phyloP scores from a whole-genome alignment of 306 rosid genomes.

The Trifolium subterraneum region DNA sequence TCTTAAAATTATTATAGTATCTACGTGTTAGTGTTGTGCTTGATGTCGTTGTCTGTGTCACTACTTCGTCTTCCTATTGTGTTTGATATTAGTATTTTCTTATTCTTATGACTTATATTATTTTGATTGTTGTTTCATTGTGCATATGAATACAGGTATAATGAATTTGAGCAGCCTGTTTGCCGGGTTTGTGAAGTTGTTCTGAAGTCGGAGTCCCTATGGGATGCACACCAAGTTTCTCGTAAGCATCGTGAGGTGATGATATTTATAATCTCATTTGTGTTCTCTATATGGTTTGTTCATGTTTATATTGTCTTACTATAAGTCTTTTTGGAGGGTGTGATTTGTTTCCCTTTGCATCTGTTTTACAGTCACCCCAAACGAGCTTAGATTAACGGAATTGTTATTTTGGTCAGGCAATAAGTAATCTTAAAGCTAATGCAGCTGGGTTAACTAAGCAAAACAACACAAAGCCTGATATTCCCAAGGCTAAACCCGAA shows the following conservation, averaged over 20 bases:
- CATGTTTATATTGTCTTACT: neutral
- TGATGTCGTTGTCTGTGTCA: too few species aligned
- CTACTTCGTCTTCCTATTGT: too few species aligned
- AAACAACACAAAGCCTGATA: constrained; percentile 55
- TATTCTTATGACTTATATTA: neutral
- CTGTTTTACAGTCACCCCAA: constrained; percentile 17
- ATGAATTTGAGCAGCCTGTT: constrained; percentile 80
- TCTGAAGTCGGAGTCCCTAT: constrained; percentile 70
- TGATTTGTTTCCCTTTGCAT: constrained; percentile 21
- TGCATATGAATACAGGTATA: constrained; percentile 60
- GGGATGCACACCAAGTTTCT: constrained; percentile 90
- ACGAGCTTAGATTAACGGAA: constrained; percentile 14
- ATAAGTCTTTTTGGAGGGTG: neutral
- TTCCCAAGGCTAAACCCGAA: constrained; percentile 51
- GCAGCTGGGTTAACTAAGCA: constrained; percentile 60
- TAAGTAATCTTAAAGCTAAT: constrained; percentile 69
- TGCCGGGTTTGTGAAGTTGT: constrained; percentile 83
- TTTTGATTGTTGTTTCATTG: constrained; percentile 30
- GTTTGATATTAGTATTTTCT: neutral
- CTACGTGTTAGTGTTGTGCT: neutral
- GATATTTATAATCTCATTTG: constrained; percentile 18
- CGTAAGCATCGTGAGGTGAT: constrained; percentile 93
- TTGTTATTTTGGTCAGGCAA: constrained; percentile 59
- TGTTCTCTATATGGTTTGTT: neutral
- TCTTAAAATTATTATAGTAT: too few species aligned